Evolutionary conservation across 495 filamentous ascomycete species (phyloP), one percentile per base, ranked within the genome.

Genomic region (Thermochaetoides thermophila): DNA sequence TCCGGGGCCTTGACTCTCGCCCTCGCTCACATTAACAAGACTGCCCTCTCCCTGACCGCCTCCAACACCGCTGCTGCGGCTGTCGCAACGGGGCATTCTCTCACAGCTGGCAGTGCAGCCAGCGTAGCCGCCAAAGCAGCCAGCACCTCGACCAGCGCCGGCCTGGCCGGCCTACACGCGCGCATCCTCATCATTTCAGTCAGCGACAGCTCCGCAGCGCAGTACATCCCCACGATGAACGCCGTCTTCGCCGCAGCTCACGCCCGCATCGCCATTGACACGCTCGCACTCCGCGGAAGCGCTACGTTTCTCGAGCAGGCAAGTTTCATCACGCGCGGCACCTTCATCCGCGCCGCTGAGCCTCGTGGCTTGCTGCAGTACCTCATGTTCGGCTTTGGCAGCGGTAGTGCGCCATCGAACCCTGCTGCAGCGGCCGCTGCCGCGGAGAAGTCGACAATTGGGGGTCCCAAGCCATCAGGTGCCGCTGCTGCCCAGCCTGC

Each of bases 201-300:
- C 19, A 84, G 81, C 16, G 78, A 79, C 39, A 79, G 82, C 57
- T 68, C 84, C 4, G 76, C 87, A 0, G 70, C 78, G 19, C 86
- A 95, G 52, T 97, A 97, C 60, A 95, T 96, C 35, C 81, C 87
- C 2, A 80, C 94, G 29, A 97, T 96, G 86, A 97, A 96, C 61
- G 69, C 74, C 42, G 92, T 95, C 25, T 97, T 97, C 56, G 91
- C 89, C 7, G 85, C 86, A 38, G 84, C 82, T 43, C 77, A 86
- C 33, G 62, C 83, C 31, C 67, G 66, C 40, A 82, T 96, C 39
- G 81, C 89, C 10, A 81, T 97, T 51, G 87, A 95, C 53, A 81
- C 93, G 19, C 71, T 84, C 36, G 78, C 91, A 36, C 66, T 97
- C 7, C 71, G 80, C 27, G 84, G 83, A 5, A 77, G 78, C 4